phyloP scores from a whole-genome alignment of 2,329 filamentous ascomycete species.

The Pochonia chlamydosporia region DNA sequence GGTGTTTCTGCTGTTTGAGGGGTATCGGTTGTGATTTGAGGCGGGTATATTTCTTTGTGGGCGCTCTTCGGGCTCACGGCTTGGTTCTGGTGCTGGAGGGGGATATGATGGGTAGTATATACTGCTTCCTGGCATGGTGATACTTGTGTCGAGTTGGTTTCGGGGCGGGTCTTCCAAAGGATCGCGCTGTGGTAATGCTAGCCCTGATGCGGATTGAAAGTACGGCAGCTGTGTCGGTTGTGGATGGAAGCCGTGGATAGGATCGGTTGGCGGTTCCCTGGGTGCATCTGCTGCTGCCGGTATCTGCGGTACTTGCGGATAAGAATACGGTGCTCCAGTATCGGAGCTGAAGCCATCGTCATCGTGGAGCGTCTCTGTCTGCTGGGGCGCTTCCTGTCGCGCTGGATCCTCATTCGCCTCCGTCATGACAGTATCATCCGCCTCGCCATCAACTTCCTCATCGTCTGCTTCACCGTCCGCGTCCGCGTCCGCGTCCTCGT shows the following conservation, averaged over 20 bases:
- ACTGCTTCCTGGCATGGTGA: slow-evolving; percentile 14
- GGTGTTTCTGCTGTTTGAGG: too few species aligned
- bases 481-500: slow-evolving; percentile 1
- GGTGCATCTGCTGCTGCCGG: too few species aligned
- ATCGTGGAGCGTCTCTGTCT: too few species aligned
- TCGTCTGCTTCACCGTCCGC: slow-evolving; percentile 4
- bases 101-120: slow-evolving; percentile 13
- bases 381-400: not conserved
- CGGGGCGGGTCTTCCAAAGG: slow-evolving; percentile 5
- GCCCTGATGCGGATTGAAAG: slow-evolving; percentile 21
- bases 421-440: not conserved
- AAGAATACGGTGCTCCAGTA: slow-evolving; percentile 13
- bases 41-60: not conserved
- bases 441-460: slow-evolving; percentile 11
- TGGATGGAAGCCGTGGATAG: slow-evolving; percentile 14
- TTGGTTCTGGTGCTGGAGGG: not conserved
- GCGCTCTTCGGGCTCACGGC: not conserved
- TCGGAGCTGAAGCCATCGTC: not conserved
- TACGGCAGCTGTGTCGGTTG: slow-evolving; percentile 17
- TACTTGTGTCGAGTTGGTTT: not conserved
- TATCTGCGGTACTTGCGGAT: slow-evolving; percentile 25
- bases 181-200: slow-evolving; percentile 20
- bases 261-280: slow-evolving; percentile 12
- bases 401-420: slow-evolving; percentile 4
- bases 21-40: not conserved